These are phyloP conservation scores for Metschnikowia vanudenii DNA, from an alignment of 805 yeast genomes.

Conservation along the genomic window DNA sequence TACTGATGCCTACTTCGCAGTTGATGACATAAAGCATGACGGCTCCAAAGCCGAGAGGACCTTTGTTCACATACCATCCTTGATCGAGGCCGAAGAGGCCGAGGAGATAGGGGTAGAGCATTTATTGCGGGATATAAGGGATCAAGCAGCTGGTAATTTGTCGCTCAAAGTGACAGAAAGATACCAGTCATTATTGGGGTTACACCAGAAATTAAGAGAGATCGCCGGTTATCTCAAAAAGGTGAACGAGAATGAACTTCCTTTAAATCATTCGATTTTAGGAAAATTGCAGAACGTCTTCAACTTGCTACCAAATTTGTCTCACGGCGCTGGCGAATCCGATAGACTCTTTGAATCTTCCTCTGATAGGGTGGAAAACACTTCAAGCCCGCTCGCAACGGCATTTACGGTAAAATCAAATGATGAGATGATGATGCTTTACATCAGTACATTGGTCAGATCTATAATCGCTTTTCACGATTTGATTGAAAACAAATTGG, in stretches of 20 bases:
- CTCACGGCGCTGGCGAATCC: conserved; percentile 22
- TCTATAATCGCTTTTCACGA: conserved; percentile 96
- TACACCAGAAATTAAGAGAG: conserved; percentile 73
- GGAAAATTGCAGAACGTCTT: conserved; percentile 94
- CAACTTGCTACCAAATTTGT: conserved; percentile 83
- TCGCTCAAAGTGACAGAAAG: conserved; percentile 87
- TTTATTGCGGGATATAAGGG: conserved; percentile 87
- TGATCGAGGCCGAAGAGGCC: conserved; percentile 96
- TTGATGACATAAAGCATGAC: conserved; percentile 94
- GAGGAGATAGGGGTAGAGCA: conserved; percentile 99
- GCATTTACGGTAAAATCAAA: conserved; percentile 92
- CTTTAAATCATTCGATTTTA: conserved; percentile 84
- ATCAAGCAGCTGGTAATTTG: conserved; percentile 92
- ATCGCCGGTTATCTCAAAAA: conserved; percentile 76
- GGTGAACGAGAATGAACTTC: conserved; percentile 68
- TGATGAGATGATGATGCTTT: conserved; percentile 93
- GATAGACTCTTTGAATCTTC: conserved; percentile 7
- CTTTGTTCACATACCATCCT: conserved; percentile 88
- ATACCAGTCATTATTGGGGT: conserved; percentile 81
- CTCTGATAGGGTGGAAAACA: conserved; percentile 16
- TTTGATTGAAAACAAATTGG: conserved; percentile 91
- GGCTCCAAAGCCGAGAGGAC: conserved; percentile 92
- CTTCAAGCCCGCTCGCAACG: conserved; percentile 58
- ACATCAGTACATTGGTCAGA: conserved; percentile 84
- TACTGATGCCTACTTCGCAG: conserved; percentile 89